Base-by-base conservation (phyloP, 2,329 filamentous ascomycete species). In the Fusarium stilboides region DNA sequence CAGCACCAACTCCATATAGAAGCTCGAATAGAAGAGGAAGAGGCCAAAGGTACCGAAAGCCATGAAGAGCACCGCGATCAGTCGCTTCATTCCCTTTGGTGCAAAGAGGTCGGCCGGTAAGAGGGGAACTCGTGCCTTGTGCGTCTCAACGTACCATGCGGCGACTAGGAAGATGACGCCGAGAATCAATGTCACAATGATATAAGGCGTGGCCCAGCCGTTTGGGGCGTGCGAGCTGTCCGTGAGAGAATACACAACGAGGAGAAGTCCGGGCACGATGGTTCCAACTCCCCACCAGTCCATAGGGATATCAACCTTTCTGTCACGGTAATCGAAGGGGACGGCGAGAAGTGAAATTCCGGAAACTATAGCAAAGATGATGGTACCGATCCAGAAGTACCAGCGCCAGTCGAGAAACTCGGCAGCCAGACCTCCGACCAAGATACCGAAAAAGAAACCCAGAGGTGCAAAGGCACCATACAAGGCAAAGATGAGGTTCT, bases 201-300 rank as follows among this genome's bases (percentile, higher is more conserved):
- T 89, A 64, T 92, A 91, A 1, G 89, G 88, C 3, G 88, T 90
- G 28, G 78, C 81, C 91, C 91, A 93, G 10, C 87, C 85, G 6
- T 86, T 73, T 0, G 86, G 82, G 2, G 89, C 89, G 74, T 91
- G 88, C 1, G 88, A 85, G 36, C 87, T 88, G 59, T 92, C 87
- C 2, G 90, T 91, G 56, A 93, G 84, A 2, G 90, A 87, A 70
- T 89, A 93, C 4, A 92, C 88, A 69, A 91, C 80, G 15, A 93
- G 80, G 12, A 91, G 82, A 4, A 91, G 77, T 0, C 89, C 90
- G 0, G 81, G 79, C 5, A 89, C 81, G 9, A 87, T 88, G 14
- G 87, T 81, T 3, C 79, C 71, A 12, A 83, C 80, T 2, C 90
- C 89, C 40, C 82, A 78, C 86, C 87, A 91, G 72, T 92, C 89